Base-by-base conservation (phyloP, 2,329 filamentous ascomycete genomes). In the Cladophialophora exuberans region DNA sequence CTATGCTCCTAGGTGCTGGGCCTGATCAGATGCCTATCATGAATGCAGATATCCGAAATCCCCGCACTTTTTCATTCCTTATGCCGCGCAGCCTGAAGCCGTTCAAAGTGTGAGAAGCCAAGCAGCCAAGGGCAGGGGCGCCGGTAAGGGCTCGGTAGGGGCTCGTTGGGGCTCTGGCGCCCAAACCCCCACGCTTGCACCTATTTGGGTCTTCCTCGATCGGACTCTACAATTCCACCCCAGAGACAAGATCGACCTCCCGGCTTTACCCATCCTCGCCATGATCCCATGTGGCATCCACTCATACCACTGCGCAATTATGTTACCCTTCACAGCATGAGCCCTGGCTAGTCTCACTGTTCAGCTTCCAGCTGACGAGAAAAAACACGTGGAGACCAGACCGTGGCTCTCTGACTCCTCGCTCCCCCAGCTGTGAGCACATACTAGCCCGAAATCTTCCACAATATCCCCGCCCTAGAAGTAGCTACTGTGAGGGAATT, bases 31-130 rank as follows among this genome's bases (percentile, higher is more conserved):
- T 56, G 46, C 46, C 46, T 49, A 49, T 49, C 46, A 49, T 49
- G 46, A 48, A 52, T 56, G 55, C 51, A 59, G 42, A 52, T 48
- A 52, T 55, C 52, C 47, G 56, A 49, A 46, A 31, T 49, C 55
- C 56, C 55, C 55, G 55, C 51, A 54, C 31, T 45, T 50, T 39
- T 45, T 28, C 13, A 23, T 33, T 36, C 31, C 10, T 28, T 11
- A 20, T 20, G 17, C 22, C 15, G 39, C 13, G 39, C 39, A 22
- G n/a, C n/a, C n/a, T n/a, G n/a, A n/a, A n/a, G n/a, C n/a, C n/a
- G n/a, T n/a, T n/a, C n/a, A n/a, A n/a, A n/a, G n/a, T n/a, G n/a
- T n/a, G n/a, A n/a, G n/a, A n/a, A n/a, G n/a, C n/a, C n/a, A n/a
- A n/a, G n/a, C n/a, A n/a, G n/a, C n/a, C n/a, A n/a, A n/a, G n/a